These are phyloP conservation scores for Populus alba DNA, from an alignment of 345 rosid genomes.

Conservation along the genomic window DNA sequence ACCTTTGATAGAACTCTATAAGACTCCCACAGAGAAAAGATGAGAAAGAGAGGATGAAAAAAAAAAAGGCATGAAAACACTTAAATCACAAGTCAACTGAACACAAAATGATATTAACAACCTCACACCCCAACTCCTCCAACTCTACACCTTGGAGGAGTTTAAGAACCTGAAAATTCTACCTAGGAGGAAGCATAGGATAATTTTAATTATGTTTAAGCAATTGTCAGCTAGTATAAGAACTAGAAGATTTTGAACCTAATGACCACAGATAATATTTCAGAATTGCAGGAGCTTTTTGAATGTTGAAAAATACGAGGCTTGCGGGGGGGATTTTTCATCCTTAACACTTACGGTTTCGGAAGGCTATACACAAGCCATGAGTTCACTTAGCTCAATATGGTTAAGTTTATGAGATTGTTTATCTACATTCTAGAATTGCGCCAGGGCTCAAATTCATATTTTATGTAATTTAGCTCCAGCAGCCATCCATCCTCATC, in stretches of 20 bases:
- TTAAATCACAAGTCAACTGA: background rate
- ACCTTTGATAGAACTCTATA: background rate
- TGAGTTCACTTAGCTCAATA: background rate
- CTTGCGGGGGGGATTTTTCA: no score
- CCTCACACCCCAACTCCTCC: background rate
- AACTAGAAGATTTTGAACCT: background rate
- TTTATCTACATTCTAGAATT: background rate
- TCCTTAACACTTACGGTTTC: background rate
- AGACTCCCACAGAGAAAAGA: background rate
- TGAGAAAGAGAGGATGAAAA: background rate
- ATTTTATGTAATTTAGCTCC: background rate
- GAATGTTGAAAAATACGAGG: no score
- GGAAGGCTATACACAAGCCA: background rate
- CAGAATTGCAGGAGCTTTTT: no score
- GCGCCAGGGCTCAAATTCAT: background rate
- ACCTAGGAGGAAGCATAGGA: no score
- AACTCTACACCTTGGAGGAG: background rate
- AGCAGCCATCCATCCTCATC: background rate
- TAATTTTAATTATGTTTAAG: no score
- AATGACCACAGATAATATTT: background rate
- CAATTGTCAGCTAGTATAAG: background rate
- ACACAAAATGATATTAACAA: background rate
- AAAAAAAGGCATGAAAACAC: background rate
- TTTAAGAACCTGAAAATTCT: no score
- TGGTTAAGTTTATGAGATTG: background rate